Evolutionary conservation across 1,284 basidiomycete species (phyloP), one percentile per base, ranked within the genome.

Genomic region (Malassezia arunalokei): DNA sequence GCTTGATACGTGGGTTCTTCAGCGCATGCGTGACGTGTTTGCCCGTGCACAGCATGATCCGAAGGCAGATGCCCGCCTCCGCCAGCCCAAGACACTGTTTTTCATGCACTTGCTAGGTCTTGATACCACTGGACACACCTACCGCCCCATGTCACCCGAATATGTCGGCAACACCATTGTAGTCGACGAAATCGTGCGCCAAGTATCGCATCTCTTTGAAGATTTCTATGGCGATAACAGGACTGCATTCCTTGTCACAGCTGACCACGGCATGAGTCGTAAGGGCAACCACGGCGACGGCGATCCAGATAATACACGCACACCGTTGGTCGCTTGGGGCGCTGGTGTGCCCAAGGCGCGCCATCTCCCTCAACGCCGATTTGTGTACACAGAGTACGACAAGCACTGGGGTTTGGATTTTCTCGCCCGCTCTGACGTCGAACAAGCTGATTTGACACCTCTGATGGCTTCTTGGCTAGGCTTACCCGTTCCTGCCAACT

Each of bases 221-320:
- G 77, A 80, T 3, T 72, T 74, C 37, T 82, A 84, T 51, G 75
- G 81, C 24, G 66, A 70, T 28, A 59, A 57, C 5, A 79, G 82
- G 47, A 90, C 87, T 0, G 82, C 81, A 37, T 91, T 80, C 64
- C 74, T 91, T 38, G 89, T 91, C 68, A 89, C 86, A 3, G 85
- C 88, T 0, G 87, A 91, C 69, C 87, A 91, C 68, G 87, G 87
- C 5, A 91, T 91, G 87, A 86, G 84, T 7, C 80, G 78, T 40
- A 85, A 88, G 51, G 87, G 87, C 27, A 91, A 89, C 65, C 87
- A 91, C 58, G 87, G 87, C 3, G 87, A 91, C 63, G 87, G 87
- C 29, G 82, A 90, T 62, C 87, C 86, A 0, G 86, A 90, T 71
- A 88, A 85, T 62, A 89, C 87, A 5, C 81, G 85, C 20, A 90